These are phyloP conservation scores for Fragilaria radians DNA, from an alignment of 108 stramenopile genomes.

Conservation along the genomic window DNA sequence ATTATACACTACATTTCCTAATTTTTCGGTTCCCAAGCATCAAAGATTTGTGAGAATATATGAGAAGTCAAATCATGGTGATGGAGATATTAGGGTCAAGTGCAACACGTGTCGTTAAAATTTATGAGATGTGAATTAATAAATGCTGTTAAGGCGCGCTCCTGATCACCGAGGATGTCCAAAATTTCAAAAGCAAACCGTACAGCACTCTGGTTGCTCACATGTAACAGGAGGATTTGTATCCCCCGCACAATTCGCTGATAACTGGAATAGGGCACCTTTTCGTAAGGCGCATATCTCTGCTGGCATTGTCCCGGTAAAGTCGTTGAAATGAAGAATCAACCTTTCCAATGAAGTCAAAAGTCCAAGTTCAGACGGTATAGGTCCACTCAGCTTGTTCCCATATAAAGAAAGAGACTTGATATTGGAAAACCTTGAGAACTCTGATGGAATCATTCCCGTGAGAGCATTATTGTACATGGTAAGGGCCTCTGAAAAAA, in stretches of 20 bases:
- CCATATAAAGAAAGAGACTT: neutral
- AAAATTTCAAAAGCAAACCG: no score
- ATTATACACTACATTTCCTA: no score
- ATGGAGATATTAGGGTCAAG: no score
- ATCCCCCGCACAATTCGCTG: neutral
- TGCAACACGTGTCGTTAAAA: no score
- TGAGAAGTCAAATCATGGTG: no score
- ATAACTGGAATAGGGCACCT: neutral
- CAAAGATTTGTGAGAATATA: no score
- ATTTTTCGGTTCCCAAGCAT: no score
- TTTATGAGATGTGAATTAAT: no score
- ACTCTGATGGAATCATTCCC: slow-evolving; percentile 25
- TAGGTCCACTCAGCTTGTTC: neutral
- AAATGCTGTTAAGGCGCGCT: no score
- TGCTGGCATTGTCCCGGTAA: neutral
- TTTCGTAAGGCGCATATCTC: neutral
- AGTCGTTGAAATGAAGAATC: neutral
- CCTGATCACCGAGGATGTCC: no score
- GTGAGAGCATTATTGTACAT: slow-evolving; percentile 1
- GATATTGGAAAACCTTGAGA: slow-evolving; percentile 11
- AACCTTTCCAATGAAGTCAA: neutral
- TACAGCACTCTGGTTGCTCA: neutral
- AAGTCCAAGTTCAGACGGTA: neutral
- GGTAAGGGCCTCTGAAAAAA: neutral
- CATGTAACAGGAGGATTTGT: neutral